A percentile compares a stretch with the other conserved stretches of the same genome.
These are phyloP conservation scores for Candida pseudocylindracea DNA, from an alignment of 1,139 yeast species.

Conservation along the genomic window DNA sequence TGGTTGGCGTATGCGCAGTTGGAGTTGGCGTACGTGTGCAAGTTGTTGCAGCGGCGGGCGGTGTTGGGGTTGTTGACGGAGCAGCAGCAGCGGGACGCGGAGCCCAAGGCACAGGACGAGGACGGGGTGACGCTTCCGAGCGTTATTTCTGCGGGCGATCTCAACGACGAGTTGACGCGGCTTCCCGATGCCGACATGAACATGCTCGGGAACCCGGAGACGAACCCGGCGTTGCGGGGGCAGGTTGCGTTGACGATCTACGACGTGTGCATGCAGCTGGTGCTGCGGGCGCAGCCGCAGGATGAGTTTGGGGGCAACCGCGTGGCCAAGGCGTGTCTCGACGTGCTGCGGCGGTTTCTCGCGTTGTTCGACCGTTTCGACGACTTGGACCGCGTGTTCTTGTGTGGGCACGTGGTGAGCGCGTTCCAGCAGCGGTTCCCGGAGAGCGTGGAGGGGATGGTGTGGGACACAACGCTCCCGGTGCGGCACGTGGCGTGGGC, in stretches of 20 bases:
- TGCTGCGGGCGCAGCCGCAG: no score
- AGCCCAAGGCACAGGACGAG: constrained; percentile 8
- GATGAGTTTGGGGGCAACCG: no score
- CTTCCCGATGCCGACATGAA: constrained; percentile 76
- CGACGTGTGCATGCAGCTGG: constrained; percentile 12
- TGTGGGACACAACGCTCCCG: no score
- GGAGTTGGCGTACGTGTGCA: constrained; percentile 70
- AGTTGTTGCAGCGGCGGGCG: constrained; percentile 63
- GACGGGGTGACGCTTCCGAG: constrained; percentile 3
- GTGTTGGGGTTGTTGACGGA: constrained; percentile 56
- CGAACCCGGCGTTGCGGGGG: constrained; percentile 80
- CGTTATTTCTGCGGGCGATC: constrained; percentile 1
- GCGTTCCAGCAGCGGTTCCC: no score
- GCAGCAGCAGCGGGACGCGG: constrained; percentile 35
- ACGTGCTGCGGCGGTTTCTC: no score
- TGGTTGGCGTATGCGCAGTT: constrained; percentile 81
- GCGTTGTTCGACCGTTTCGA: no score
- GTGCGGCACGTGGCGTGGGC: no score
- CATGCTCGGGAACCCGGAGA: constrained; percentile 65
- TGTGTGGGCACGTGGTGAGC: no score
- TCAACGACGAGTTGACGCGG: constrained; percentile 16
- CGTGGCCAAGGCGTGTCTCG: no score
- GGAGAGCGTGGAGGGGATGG: no score
- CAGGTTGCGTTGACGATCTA: constrained; percentile 70
- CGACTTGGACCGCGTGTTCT: no score